phyloP scores from a whole-genome alignment of 2,329 filamentous ascomycete genomes.

The Penicillium concentricum region DNA sequence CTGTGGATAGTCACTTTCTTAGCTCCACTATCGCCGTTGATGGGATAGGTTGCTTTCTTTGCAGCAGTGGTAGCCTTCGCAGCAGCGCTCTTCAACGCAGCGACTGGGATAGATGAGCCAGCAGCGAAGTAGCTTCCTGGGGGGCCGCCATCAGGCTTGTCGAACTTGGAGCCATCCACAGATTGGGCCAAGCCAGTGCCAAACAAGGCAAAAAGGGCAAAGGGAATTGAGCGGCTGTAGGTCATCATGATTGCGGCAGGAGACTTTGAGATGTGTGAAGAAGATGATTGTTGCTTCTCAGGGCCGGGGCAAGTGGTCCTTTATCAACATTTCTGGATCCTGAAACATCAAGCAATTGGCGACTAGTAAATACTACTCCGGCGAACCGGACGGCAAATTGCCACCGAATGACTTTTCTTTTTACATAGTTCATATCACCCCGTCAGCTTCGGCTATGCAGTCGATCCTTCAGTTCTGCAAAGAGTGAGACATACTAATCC shows the following conservation, averaged over 20 bases:
- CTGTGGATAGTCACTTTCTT: slow-evolving; percentile 27
- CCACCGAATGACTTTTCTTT: background rate
- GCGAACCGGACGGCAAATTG: background rate
- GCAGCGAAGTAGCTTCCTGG: slow-evolving; percentile 29
- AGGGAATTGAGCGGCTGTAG: background rate
- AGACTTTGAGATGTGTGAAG: background rate
- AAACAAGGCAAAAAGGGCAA: slow-evolving; percentile 2
- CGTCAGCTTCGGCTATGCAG: background rate
- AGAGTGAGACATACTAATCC: background rate
- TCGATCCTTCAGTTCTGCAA: background rate
- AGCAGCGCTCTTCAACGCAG: slow-evolving; percentile 26
- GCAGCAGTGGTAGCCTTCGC: slow-evolving; percentile 25
- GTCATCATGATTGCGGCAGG: background rate
- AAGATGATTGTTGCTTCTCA: background rate
- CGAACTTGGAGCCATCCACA: slow-evolving; percentile 23
- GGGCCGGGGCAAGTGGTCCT: background rate
- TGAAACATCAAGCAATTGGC: background rate
- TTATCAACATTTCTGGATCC: background rate
- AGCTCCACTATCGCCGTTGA: slow-evolving; percentile 18
- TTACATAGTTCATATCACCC: background rate
- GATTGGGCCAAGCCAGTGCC: slow-evolving; percentile 8
- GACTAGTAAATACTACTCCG: background rate
- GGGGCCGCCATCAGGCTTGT: slow-evolving; percentile 24
- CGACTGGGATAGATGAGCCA: slow-evolving; percentile 23
- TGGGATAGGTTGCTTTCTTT: slow-evolving; percentile 23